Percentiles rank a stretch among this genome's conserved stretches.
Evolutionary conservation across 1,139 yeast genomes (phyloP).

Genomic region (Debaryomyces udenii): DNA sequence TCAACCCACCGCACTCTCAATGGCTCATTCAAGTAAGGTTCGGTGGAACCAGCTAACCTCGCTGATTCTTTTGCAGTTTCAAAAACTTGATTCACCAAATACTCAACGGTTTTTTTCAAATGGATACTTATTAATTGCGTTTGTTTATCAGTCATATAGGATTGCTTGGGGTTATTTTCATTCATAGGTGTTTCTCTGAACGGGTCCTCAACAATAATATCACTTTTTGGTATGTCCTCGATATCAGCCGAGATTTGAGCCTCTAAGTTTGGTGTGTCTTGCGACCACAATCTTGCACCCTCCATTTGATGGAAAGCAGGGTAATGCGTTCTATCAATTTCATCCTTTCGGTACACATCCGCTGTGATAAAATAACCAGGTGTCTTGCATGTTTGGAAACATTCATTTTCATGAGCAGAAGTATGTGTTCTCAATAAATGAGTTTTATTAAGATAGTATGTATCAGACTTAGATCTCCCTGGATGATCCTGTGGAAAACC

Average conservation of each 20-base stretch:
- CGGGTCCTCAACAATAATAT: constrained; percentile 80
- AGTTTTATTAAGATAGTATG: constrained; percentile 79
- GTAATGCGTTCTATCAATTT: constrained; percentile 92
- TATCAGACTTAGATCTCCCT: constrained; percentile 89
- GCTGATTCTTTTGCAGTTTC: constrained; percentile 73
- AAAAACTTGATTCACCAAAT: constrained; percentile 81
- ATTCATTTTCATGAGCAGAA: constrained; percentile 92
- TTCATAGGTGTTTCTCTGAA: constrained; percentile 48
- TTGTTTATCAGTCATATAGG: constrained; percentile 69
- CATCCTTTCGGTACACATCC: constrained; percentile 94
- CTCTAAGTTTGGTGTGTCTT: constrained; percentile 44
- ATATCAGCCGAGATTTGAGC: constrained; percentile 56
- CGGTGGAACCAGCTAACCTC: constrained; percentile 62
- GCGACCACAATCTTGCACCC: constrained; percentile 88
- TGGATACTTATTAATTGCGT: constrained; percentile 72
- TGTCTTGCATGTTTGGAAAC: constrained; percentile 65
- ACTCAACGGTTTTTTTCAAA: constrained; percentile 82
- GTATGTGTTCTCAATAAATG: constrained; percentile 88
- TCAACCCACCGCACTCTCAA: constrained; percentile 92
- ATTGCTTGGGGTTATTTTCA: constrained; percentile 76
- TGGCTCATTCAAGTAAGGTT: constrained; percentile 69
- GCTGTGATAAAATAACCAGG: constrained; percentile 94
- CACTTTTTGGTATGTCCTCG: constrained; percentile 66
- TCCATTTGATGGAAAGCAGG: constrained; percentile 99
- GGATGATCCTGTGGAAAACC: constrained; percentile 94